Percentiles rank a stretch among this genome's conserved stretches.
Conservation (phyloP, 495 filamentous ascomycete species). For the Hypoxylon fragiforme region DNA sequence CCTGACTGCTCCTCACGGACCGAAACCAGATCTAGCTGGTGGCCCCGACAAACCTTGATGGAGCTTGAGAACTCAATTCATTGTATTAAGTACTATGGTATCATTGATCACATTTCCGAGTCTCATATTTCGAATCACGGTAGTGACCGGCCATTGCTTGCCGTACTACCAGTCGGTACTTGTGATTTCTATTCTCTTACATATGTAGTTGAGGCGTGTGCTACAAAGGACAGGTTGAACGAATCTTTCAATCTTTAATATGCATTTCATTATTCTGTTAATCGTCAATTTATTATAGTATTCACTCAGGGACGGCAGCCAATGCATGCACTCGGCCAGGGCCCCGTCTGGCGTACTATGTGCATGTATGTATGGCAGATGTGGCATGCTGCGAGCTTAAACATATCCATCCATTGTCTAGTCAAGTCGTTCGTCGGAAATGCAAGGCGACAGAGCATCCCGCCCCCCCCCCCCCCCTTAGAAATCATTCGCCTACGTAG, state of each 20-base stretch:
- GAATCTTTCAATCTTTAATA: conserved; percentile 1
- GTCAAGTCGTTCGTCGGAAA: conserved; percentile 18
- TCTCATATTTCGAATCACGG: conserved; percentile 8
- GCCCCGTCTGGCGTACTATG: conserved; percentile 30
- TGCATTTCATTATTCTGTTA: conserved; percentile 17
- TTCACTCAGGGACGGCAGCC: conserved; percentile 44
- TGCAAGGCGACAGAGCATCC: conserved; percentile 3
- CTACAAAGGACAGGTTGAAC: not conserved
- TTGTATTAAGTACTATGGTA: conserved; percentile 1
- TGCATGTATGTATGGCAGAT: conserved; percentile 32
- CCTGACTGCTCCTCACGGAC: conserved; percentile 31
- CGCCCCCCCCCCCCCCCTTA: not conserved
- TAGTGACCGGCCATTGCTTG: not conserved
- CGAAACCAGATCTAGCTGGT: conserved; percentile 36
- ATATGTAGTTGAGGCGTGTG: not conserved
- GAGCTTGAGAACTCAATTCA: conserved; percentile 11
- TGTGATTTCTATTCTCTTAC: not conserved
- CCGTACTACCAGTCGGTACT: not conserved
- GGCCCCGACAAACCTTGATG: conserved; percentile 29
- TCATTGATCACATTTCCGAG: conserved; percentile 12
- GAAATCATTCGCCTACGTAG: too few relatives aligned
- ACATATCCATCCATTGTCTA: conserved; percentile 17
- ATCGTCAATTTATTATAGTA: too few relatives aligned
- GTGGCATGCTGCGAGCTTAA: conserved; percentile 35
- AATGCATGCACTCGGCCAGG: conserved; percentile 51